Conservation (phyloP, 352 stramenopile genomes). For the Phytopythium kandeliae region DNA sequence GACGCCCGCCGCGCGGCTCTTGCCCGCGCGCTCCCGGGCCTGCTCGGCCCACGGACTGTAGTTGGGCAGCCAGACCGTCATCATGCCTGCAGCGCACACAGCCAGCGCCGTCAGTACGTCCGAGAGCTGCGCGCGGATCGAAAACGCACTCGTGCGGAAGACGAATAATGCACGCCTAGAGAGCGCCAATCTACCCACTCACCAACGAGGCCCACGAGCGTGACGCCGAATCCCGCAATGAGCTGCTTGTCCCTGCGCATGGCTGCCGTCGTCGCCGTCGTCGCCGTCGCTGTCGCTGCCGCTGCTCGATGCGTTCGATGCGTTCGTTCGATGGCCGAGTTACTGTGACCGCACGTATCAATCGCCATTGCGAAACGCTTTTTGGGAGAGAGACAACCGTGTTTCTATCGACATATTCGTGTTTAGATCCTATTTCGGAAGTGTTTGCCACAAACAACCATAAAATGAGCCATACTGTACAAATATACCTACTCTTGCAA, state of each 20-base stretch:
- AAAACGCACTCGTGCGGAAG: too few species aligned
- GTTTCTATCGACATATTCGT: too few species aligned
- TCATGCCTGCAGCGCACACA: slow-evolving; percentile 14
- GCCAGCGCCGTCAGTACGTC: too few species aligned
- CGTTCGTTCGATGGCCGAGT: neutral
- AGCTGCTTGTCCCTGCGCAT: slow-evolving; percentile 27
- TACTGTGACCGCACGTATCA: too few species aligned
- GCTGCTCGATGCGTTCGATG: neutral
- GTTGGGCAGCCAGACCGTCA: slow-evolving; percentile 36
- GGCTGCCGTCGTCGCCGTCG: too few species aligned
- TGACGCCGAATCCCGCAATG: slow-evolving; percentile 27
- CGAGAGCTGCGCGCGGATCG: too few species aligned
- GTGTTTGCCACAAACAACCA: too few species aligned
- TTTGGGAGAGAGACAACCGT: neutral
- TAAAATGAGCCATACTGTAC: too few species aligned
- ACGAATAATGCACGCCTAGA: too few species aligned
- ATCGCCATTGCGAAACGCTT: neutral
- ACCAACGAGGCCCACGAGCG: slow-evolving; percentile 27
- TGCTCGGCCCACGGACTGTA: slow-evolving; percentile 35
- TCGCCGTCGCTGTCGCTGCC: too few species aligned
- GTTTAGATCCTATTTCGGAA: too few species aligned
- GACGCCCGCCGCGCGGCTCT: slow-evolving; percentile 5
- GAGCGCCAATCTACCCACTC: slow-evolving; percentile 6
- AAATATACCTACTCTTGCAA: neutral
- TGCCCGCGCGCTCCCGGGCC: slow-evolving; percentile 29